phyloP scores from a whole-genome alignment of 2,329 filamentous ascomycete genomes.

The Apiospora arundinis region DNA sequence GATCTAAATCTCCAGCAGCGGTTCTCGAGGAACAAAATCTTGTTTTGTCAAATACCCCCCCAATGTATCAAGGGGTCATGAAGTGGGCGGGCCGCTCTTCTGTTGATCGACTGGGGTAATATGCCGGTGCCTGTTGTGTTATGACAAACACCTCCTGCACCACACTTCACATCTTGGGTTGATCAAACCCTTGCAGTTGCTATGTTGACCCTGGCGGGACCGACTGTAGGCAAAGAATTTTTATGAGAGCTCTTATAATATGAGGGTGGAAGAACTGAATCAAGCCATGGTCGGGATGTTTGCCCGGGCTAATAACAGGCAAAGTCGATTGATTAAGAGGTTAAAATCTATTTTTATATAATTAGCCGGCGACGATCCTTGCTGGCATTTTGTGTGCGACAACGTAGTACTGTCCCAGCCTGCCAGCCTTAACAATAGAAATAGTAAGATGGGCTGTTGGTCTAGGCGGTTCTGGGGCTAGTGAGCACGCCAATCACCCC shows the following conservation, averaged over 20 bases:
- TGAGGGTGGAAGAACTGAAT: neutral
- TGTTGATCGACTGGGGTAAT: neutral
- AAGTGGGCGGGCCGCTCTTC: neutral
- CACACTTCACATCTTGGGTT: neutral
- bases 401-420: neutral
- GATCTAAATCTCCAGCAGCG: too few species aligned
- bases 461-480: slow-evolving; percentile 9
- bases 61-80: neutral
- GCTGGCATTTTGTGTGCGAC: neutral
- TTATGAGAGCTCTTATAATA: neutral
- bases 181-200: neutral
- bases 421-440: neutral
- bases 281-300: neutral
- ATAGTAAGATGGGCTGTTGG: neutral
- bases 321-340: neutral
- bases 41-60: neutral
- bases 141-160: neutral
- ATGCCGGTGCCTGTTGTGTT: too few species aligned
- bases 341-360: slow-evolving; percentile 3
- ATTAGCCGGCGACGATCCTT: neutral
- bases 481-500: slow-evolving; percentile 1
- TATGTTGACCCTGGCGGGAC: neutral
- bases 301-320: neutral
- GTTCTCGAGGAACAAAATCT: neutral
- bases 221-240: neutral